Base-by-base conservation (phyloP, 202 grass and related monocot genomes). In the Carex sylvatica region DNA sequence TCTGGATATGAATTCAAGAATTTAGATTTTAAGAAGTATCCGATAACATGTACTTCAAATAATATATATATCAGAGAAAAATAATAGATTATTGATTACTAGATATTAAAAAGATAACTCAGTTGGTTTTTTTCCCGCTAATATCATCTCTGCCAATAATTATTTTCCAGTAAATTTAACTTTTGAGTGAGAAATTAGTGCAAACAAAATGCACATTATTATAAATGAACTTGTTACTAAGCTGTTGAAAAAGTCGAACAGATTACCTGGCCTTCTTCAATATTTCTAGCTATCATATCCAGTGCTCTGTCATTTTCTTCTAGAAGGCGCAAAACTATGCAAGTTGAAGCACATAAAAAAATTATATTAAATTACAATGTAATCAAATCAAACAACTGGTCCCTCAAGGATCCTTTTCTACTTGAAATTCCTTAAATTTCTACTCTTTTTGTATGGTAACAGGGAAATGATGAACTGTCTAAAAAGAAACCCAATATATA, bases 251-350 rank as follows among this genome's bases (percentile, higher is more conserved):
- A 76, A 13, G 6, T 56, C 2, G 28, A 33, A 12, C 15, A 33
- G 36, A 47, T 2, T 36, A 80, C 80, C 80, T 66, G 80, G 61
- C 63, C 80, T 68, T 19, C 53, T 65, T 68, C 80, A 18, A 82
- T 8, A 82, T 82, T 82, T 13, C 47, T 47, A 52, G 13, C 15
- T 66, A 82, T 82, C 44, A 55, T 46, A 33, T 68, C 64, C 51
- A 82, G 62, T 22, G 28, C 63, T 82, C 35, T 68, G 4, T 55
- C 22, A 52, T 82, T 82, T 82, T 82, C 80, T 69, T 82, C 61
- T 0, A 82, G 36, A 14, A 82, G 14, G 20, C 61, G 44, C 59
- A 65, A 82, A 66, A 82, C 80, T 82, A 53, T 52, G 18, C 8
- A 54, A 36, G 7, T 65, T 12, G 16, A 65, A 82, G 4, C 19